Conservation (phyloP, 2,329 filamentous ascomycete genomes). For the Chalara sp. region DNA sequence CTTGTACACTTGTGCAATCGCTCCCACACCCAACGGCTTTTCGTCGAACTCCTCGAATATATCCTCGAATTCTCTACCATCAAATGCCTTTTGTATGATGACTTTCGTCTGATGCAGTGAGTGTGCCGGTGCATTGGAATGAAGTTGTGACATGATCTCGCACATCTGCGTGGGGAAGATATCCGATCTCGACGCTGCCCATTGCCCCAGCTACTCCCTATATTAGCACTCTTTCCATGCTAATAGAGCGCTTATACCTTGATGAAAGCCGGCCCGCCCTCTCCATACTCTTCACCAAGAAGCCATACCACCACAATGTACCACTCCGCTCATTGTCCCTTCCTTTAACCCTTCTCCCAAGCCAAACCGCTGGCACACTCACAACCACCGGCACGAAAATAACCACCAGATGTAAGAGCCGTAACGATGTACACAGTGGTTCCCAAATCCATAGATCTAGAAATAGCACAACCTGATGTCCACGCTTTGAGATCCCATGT, state of each 20-base stretch:
- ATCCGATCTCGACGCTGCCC: conserved; percentile 92
- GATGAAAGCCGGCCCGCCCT: conserved; percentile 89
- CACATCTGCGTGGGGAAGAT: conserved; percentile 95
- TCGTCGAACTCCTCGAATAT: conserved; percentile 97
- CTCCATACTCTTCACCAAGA: conserved; percentile 86
- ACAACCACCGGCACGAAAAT: conserved; percentile 90
- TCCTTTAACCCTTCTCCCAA: conserved; percentile 58
- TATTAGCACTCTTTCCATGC: conserved; percentile 9
- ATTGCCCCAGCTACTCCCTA: conserved; percentile 72
- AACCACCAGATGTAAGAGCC: conserved; percentile 79
- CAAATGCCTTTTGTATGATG: conserved; percentile 77
- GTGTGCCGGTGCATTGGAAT: conserved; percentile 91
- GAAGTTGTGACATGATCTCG: conserved; percentile 84
- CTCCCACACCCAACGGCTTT: conserved; percentile 82
- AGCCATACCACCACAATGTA: conserved; percentile 90
- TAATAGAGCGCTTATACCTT: conserved; percentile 50
- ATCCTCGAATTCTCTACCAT: conserved; percentile 71
- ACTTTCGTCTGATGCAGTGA: conserved; percentile 71
- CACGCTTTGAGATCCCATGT: conserved; percentile 48
- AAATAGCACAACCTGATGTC: conserved; percentile 56
- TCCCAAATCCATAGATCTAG: conserved; percentile 73
- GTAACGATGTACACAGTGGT: conserved; percentile 75
- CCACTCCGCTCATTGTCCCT: conserved; percentile 71
- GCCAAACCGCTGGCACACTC: conserved; percentile 72
- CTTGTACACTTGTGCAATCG: conserved; percentile 96